A percentile compares a stretch with the other conserved stretches of the same genome.
Evolutionary conservation across 2,329 filamentous ascomycete genomes (phyloP).

Genomic region (Aschersonia sp.): DNA sequence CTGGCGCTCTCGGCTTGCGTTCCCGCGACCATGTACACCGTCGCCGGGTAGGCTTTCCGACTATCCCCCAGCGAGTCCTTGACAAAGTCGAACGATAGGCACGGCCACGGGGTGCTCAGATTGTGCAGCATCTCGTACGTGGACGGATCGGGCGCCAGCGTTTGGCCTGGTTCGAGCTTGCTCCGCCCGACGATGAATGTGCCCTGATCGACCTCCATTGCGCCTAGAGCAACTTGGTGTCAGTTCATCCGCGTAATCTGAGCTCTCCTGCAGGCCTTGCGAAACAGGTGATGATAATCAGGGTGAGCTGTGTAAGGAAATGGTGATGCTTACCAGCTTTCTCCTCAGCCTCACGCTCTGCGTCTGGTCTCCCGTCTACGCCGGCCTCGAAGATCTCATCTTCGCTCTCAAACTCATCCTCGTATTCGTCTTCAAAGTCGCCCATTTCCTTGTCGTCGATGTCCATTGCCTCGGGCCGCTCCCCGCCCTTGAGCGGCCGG

Average conservation of each 20-base stretch:
- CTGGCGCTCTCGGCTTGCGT: conserved; percentile 73
- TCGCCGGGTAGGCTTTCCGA: conserved; percentile 85
- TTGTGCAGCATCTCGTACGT: conserved; percentile 97
- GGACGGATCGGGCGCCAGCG: conserved; percentile 77
- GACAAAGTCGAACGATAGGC: conserved; percentile 87
- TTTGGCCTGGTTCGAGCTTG: conserved; percentile 81
- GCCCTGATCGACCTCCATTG: conserved; percentile 86
- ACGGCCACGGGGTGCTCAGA: conserved; percentile 90
- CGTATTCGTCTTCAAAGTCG: conserved; percentile 92
- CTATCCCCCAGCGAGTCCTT: conserved; percentile 75
- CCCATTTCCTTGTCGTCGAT: conserved; percentile 51
- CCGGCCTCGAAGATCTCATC: conserved; percentile 92
- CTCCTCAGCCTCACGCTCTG: conserved; percentile 83
- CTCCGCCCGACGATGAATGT: conserved; percentile 93
- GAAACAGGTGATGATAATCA: not conserved
- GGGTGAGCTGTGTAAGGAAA: not conserved
- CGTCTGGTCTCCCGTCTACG: conserved; percentile 83
- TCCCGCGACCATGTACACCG: conserved; percentile 86
- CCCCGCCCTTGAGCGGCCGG: conserved; percentile 43
- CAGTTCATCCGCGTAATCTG: not conserved
- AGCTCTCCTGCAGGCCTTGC: not conserved
- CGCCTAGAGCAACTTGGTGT: conserved; percentile 14
- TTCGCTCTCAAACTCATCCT: conserved; percentile 75
- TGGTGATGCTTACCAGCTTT: conserved; percentile 35
- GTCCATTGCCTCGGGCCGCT: conserved; percentile 50